These are phyloP conservation scores for Penicillium odoratum DNA, from an alignment of 495 filamentous ascomycete species.

Conservation along the genomic window DNA sequence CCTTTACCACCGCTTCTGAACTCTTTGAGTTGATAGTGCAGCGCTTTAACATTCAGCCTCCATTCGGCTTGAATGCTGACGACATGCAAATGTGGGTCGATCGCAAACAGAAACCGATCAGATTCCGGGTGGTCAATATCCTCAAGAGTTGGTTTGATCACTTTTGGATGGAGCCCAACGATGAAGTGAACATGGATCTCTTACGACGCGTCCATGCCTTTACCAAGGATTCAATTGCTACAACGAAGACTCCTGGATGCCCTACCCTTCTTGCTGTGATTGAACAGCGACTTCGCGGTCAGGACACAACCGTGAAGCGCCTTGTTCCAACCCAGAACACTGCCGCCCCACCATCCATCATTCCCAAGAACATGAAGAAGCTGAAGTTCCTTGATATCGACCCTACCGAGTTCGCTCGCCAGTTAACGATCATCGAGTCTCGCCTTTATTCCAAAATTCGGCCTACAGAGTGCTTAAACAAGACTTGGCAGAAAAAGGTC, in stretches of 20 bases:
- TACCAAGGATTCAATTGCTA: conserved; percentile 86
- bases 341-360: conserved; percentile 79
- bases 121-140: conserved; percentile 95
- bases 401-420: conserved; percentile 89
- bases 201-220: conserved; percentile 88
- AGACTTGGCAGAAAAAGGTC: conserved; percentile 97
- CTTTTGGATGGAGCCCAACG: conserved; percentile 96
- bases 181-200: conserved; percentile 77
- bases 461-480: conserved; percentile 92
- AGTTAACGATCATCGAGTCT: conserved; percentile 96
- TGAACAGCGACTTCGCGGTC: conserved; percentile 82
- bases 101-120: conserved; percentile 90
- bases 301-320: conserved; percentile 82
- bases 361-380: conserved; percentile 99
- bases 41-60: conserved; percentile 89
- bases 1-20: conserved; percentile 87
- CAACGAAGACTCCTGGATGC: conserved; percentile 87
- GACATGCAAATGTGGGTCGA: conserved; percentile 90
- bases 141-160: conserved; percentile 97
- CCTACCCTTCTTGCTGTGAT: conserved; percentile 76
- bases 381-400: conserved; percentile 98
- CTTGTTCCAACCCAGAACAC: conserved; percentile 81
- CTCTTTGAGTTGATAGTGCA: conserved; percentile 90
- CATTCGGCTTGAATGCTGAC: conserved; percentile 69
- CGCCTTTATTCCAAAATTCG: conserved; percentile 93